These are phyloP conservation scores for Lepiota venenata DNA, from an alignment of 768 basidiomycete genomes.

Conservation along the genomic window DNA sequence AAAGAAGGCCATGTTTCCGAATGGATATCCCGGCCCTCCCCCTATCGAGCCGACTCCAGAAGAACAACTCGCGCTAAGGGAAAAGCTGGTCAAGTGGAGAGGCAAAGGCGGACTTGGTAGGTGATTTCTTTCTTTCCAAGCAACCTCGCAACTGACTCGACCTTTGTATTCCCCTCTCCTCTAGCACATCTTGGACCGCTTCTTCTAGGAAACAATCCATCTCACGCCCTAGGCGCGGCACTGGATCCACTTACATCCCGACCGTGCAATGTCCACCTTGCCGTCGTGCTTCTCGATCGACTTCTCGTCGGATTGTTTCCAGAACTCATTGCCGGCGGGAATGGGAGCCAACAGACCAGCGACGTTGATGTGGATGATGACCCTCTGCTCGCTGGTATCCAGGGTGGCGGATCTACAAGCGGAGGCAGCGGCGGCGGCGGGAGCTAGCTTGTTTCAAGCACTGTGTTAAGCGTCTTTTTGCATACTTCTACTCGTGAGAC, in stretches of 20 bases:
- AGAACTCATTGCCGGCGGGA: constrained; percentile 45
- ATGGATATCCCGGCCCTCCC: constrained; percentile 78
- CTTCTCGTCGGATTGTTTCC: constrained; percentile 74
- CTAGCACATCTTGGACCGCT: constrained; percentile 43
- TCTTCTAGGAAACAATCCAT: constrained; percentile 52
- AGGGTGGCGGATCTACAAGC: neutral
- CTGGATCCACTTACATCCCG: constrained; percentile 60
- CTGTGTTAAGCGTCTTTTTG: neutral
- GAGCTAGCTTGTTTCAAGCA: neutral
- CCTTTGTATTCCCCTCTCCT: neutral
- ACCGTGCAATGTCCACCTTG: constrained; percentile 77
- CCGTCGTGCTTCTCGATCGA: constrained; percentile 71
- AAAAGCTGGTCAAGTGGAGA: constrained; percentile 36
- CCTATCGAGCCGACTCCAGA: constrained; percentile 74
- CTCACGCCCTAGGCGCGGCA: constrained; percentile 44
- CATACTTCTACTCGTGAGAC: no score
- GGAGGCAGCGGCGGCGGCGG: no score
- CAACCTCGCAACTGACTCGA: neutral
- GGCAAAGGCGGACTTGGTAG: constrained; percentile 33
- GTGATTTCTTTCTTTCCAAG: constrained; percentile 10
- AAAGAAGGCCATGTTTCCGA: constrained; percentile 80
- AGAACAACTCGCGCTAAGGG: constrained; percentile 63
- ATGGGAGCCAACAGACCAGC: neutral
- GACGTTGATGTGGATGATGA: neutral
- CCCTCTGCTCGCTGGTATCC: no score